Evolutionary conservation across 768 basidiomycete genomes (phyloP), one percentile per base, ranked within the genome.

Genomic region (Boletus edulis): DNA sequence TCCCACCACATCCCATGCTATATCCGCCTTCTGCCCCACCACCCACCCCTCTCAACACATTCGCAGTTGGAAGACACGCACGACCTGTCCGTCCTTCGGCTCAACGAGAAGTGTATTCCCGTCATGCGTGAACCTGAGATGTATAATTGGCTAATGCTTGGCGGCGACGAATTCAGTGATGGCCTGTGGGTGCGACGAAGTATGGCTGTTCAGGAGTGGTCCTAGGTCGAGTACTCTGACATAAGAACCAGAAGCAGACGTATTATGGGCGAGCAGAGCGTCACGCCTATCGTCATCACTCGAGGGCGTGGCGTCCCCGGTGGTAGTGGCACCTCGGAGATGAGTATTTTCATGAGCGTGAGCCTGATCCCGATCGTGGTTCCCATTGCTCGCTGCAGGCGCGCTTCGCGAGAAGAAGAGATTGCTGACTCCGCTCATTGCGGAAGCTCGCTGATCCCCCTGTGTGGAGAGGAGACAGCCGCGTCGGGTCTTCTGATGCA

Each of bases 331-430:
- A 34, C 61, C 67, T 55, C 58, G 60, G 57, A 53, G 57, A 62
- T 56, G 45, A 50, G 3, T 38, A 24, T n/a, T n/a, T n/a, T n/a
- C n/a, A n/a, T n/a, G n/a, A n/a, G n/a, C n/a, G n/a, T n/a, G n/a
- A n/a, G n/a, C n/a, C n/a, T 51, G 58, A 54, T 56, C 61, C 13
- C 40, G 34, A 40, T 57, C 38, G 38, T 57, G 49, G 32, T 56
- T 54, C 35, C 62, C 61, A 3, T 60, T 46, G 18, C 58, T 72
- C 34, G 72, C 72, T 42, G 27, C 79, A 9, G 86, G 86, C 1
- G 85, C 84, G 55, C 85, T 86, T 67, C 80, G 73, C 46, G 85
- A 87, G 62, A 84, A 84, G 61, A 83, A 79, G 62, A 74, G 66
- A 46, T 69, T 69, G n/a, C 69, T 59, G 20, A 68, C 56, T 35